Base-by-base conservation (phyloP, 108 stramenopile species). In the Nitzschia sp. region DNA sequence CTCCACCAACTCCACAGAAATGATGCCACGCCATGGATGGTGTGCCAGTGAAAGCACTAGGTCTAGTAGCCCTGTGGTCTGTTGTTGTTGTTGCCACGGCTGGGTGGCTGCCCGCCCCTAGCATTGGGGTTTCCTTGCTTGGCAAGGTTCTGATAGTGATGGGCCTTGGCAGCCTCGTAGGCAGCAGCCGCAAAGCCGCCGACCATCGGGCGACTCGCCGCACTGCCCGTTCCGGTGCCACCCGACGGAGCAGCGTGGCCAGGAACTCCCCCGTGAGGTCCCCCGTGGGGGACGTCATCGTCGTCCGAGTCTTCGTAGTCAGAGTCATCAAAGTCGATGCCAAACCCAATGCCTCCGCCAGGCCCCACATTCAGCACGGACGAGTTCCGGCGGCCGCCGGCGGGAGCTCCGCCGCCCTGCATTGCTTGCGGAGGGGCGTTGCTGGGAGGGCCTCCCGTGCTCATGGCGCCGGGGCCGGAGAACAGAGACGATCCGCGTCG, bases 121-220 rank as follows among this genome's bases (percentile, higher is more conserved):
- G 37, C 20, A 6, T 39, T 57, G 38, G 55, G 44, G 14, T 64
- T 51, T n/a, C 37, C 48, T 21, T 65, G 42, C 55, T 72, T 72
- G 9, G 44, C 39, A 42, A 48, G 11, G 15, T 73, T 65, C 41
- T 70, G 57, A 50, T 75, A 83, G 59, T 87, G 80, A 63, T 88
- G 73, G 7, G 75, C 84, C 38, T 79, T 57, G 14, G 90, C 87
- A 50, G 90, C 90, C 63, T 91, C 90, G 62, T 88, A 91, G 10
- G 90, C 90, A 37, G 90, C 86, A 57, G 87, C 90, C 17, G 90
- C 90, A 62, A 88, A 88, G 8, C 90, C 90, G 40, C 90, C 90
- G n/a, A 91, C 90, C 56, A 85, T 57, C 2, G 90, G 90, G 53
- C 90, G 83, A 63, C 83, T 76, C 39, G 83, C 76, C 19, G 77